Base-by-base conservation (phyloP, 2,329 filamentous ascomycete genomes). In the Diplodia corticola region DNA sequence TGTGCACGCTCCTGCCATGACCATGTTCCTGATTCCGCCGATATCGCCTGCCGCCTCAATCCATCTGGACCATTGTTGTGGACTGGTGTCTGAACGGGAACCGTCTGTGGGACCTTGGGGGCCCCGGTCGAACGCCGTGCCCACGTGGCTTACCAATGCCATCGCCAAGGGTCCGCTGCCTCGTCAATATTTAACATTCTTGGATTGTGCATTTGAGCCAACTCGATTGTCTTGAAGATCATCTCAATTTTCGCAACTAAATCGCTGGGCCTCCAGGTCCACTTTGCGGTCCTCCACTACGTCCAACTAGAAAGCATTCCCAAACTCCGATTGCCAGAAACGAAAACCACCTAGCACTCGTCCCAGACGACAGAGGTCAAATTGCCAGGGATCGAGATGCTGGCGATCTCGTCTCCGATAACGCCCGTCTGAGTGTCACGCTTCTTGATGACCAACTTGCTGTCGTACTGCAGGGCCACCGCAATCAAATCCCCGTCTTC, bases 401-500 rank as follows among this genome's bases (percentile, higher is more conserved):
- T 54, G 15, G 76, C 79, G n/a, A 80, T 71, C 15, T 83, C 73
- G 5, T 79, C 77, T 0, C 85, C 85, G 26, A 93, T 77, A 69
- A 82, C 72, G 1, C 91, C 91, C 0, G 85, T 88, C 64, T 74
- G 68, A 1, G 82, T 78, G 76, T 92, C 83, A 5, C 91, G 81
- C 71, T 79, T 74, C 55, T 90, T 84, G 59, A 93, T 76, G 6
- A 84, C 85, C 1, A 91, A 85, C 33, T 83, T 85, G 35, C 82
- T 80, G 60, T 86, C 86, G 17, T 78, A 77, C 77, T 92, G 89
- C 69, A 90, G 81, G 0, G 84, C 89, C 30, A 92, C 85, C 1
- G 88, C 90, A 3, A 92, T 78, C 67, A 89, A 77, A 64, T 83
- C 82, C 1, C 90, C 90, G 12, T 83, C 84, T 68, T 82, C 82